phyloP scores from a whole-genome alignment of 495 filamentous ascomycete species.

The Clavariopsis aquatica region DNA sequence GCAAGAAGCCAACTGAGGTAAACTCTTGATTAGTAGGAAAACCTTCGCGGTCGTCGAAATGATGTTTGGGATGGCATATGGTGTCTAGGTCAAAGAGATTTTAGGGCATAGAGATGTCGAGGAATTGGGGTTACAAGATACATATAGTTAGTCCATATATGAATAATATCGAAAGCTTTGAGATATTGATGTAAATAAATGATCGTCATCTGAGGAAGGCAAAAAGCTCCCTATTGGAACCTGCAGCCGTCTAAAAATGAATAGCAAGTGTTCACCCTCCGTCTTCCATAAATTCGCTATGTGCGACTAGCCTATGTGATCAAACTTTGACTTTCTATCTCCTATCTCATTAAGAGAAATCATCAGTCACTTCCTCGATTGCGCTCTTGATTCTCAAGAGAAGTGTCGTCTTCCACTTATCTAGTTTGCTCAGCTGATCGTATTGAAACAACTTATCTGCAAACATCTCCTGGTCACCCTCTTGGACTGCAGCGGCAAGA shows the following conservation, averaged over 20 bases:
- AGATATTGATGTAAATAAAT: neutral
- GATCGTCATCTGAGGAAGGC: neutral
- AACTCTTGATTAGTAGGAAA: neutral
- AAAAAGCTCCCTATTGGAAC: neutral
- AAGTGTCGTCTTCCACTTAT: constrained; percentile 93
- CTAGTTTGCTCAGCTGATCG: constrained; percentile 85
- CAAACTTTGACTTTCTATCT: neutral
- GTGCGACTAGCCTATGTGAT: too few species aligned
- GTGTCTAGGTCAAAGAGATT: neutral
- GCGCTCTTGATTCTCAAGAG: constrained; percentile 77
- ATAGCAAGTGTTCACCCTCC: neutral
- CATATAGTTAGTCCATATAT: neutral
- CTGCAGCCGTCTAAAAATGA: neutral
- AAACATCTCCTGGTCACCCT: constrained; percentile 74
- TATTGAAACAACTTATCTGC: constrained; percentile 81
- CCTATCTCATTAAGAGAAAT: constrained; percentile 59
- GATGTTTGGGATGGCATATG: neutral
- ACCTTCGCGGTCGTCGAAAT: neutral
- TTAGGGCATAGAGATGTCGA: neutral
- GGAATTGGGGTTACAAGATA: neutral
- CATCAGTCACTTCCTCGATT: constrained; percentile 75
- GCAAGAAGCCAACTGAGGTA: neutral
- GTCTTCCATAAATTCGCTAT: too few species aligned
- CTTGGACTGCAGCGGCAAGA: constrained; percentile 67
- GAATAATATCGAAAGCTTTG: neutral